Percentiles rank a stretch among this genome's conserved stretches.
Conservation (phyloP, 2,329 filamentous ascomycete species). For the Cladosporium sp. region DNA sequence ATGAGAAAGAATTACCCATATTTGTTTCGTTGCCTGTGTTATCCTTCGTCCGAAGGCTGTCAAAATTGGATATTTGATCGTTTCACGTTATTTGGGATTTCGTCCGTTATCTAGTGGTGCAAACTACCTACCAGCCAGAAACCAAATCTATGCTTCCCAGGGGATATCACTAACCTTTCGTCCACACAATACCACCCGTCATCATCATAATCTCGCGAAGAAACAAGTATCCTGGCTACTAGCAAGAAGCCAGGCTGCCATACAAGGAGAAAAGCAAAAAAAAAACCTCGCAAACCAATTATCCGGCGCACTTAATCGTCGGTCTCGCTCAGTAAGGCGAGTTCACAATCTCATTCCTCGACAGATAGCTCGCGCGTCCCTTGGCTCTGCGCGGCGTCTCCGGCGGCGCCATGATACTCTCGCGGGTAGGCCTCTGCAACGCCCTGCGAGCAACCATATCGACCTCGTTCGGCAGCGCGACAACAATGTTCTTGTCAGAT, state of each 20-base stretch:
- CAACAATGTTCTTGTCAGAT: conserved; percentile 95
- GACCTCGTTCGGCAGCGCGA: conserved; percentile 93
- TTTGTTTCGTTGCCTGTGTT: no score
- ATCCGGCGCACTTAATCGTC: no score
- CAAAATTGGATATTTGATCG: no score
- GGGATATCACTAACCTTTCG: background rate
- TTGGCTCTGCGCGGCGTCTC: conserved; percentile 33
- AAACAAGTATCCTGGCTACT: background rate
- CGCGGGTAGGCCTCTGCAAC: conserved; percentile 81
- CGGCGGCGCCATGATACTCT: conserved; percentile 72
- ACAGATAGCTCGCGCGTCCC: conserved; percentile 62
- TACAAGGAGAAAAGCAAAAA: background rate
- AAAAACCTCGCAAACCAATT: background rate
- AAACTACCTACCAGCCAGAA: background rate
- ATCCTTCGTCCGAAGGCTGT: no score
- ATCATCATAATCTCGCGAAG: background rate
- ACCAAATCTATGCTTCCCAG: background rate
- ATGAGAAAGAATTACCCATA: background rate
- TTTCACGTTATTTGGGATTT: background rate
- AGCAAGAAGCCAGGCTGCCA: background rate
- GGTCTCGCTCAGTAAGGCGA: conserved; percentile 50
- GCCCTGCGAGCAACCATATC: conserved; percentile 91
- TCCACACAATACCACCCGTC: background rate
- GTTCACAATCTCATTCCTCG: conserved; percentile 80
- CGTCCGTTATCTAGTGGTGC: background rate